Evolutionary conservation across 2,329 filamentous ascomycete species (phyloP).

Genomic region (Geosmithia flava): DNA sequence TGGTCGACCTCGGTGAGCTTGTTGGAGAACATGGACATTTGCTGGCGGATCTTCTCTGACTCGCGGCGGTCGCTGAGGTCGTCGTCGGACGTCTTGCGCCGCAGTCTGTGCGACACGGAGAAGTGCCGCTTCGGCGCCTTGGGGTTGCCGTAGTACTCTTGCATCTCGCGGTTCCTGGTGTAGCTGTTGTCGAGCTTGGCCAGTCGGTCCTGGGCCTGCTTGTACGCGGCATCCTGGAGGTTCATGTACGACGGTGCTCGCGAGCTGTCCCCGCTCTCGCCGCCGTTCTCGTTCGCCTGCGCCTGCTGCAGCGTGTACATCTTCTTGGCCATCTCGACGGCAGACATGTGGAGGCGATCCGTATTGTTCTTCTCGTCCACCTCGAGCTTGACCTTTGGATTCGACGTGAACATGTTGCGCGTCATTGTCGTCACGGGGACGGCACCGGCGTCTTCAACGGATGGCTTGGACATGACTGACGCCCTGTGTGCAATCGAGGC

Average conservation of each 20-base stretch:
- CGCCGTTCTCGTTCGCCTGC: conserved; percentile 28
- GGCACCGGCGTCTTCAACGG: conserved; percentile 50
- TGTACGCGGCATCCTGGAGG: conserved; percentile 79
- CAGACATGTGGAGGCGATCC: conserved; percentile 67
- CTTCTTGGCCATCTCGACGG: conserved; percentile 77
- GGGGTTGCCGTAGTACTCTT: conserved; percentile 62
- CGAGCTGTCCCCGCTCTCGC: conserved; percentile 20
- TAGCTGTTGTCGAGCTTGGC: conserved; percentile 67
- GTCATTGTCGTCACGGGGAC: conserved; percentile 55
- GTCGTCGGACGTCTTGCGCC: conserved; percentile 53
- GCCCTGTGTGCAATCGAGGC: conserved; percentile 55
- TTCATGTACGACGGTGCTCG: conserved; percentile 38
- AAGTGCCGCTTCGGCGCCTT: conserved; percentile 28
- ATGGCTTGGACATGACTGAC: conserved; percentile 27
- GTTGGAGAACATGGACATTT: conserved; percentile 68
- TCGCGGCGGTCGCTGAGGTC: conserved; percentile 49
- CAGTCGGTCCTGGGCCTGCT: conserved; percentile 71
- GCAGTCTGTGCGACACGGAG: conserved; percentile 40
- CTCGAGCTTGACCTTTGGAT: conserved; percentile 60
- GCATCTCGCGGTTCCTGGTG: conserved; percentile 47
- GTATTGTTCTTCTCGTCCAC: conserved; percentile 61
- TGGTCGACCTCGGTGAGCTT: conserved; percentile 56
- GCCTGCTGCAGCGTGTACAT: conserved; percentile 68
- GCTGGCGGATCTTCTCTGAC: conserved; percentile 59
- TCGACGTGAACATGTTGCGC: conserved; percentile 65